phyloP scores from a whole-genome alignment of 768 basidiomycete genomes.

The Macrolepiota fuliginosa region DNA sequence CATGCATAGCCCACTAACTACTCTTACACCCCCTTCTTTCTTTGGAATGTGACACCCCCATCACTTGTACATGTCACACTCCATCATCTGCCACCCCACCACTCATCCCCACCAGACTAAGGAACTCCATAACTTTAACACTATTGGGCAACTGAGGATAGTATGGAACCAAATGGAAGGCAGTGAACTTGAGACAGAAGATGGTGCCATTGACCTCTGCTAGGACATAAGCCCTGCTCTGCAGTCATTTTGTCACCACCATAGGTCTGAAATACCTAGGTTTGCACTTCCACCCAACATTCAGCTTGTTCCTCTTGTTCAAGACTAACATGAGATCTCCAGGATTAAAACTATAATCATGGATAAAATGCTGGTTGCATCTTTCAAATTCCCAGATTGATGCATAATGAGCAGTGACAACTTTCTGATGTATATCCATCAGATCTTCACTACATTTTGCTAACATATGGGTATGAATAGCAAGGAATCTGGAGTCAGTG shows the following conservation, averaged over 20 bases:
- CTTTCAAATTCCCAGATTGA: conserved; percentile 24
- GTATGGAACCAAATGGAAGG: conserved; percentile 28
- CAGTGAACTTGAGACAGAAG: conserved; percentile 19
- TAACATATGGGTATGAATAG: conserved; percentile 14
- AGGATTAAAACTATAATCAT: conserved; percentile 23
- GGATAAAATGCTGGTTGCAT: conserved; percentile 20
- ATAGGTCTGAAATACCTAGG: conserved; percentile 32
- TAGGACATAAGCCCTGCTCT: conserved; percentile 25
- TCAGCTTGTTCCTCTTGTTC: conserved; percentile 29
- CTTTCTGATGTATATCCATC: conserved; percentile 1
- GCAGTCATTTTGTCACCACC: conserved; percentile 24
- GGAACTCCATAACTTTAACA: conserved; percentile 3
- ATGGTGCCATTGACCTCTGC: conserved; percentile 25
- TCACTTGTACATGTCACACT: neutral
- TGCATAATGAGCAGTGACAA: conserved; percentile 8
- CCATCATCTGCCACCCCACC: neutral
- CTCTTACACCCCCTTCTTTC: neutral
- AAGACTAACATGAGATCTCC: conserved; percentile 33
- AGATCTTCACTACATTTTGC: conserved; percentile 17
- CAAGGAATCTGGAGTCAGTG: conserved; percentile 14
- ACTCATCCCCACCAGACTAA: neutral
- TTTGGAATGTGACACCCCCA: neutral
- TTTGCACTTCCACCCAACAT: conserved; percentile 26
- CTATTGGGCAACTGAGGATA: conserved; percentile 7
- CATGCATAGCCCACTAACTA: neutral